Conservation (phyloP, 2,329 filamentous ascomycete genomes). For the Fusarium mundagurra region DNA sequence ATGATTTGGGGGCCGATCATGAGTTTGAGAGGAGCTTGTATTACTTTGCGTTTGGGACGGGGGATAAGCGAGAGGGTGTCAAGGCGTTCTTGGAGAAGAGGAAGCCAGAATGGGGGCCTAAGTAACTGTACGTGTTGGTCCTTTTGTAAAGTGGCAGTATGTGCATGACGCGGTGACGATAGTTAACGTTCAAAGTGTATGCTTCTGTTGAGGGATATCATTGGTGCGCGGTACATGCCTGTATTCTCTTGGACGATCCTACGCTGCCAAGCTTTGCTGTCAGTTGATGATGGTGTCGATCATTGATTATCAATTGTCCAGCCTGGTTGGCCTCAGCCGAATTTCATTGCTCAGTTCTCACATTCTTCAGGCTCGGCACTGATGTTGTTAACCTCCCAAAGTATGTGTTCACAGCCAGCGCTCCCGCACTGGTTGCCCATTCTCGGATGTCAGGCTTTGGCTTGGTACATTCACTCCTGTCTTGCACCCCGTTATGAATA, state of each 20-base stretch:
- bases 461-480: neutral
- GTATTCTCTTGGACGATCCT: neutral
- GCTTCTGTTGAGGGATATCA: neutral
- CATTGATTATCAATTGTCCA: neutral
- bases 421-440: neutral
- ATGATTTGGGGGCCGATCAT: conserved; percentile 41
- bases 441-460: too few relatives aligned
- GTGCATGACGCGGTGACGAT: neutral
- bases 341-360: neutral
- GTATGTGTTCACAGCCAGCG: too few relatives aligned
- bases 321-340: neutral
- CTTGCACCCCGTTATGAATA: neutral
- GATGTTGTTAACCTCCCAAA: neutral
- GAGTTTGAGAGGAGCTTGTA: conserved; percentile 50
- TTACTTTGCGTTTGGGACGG: conserved; percentile 49
- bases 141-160: neutral
- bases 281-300: neutral
- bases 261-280: neutral
- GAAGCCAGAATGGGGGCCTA: conserved; percentile 27
- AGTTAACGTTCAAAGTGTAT: neutral
- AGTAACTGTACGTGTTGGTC: neutral
- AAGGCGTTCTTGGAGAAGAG: conserved; percentile 46
- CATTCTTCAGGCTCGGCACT: neutral
- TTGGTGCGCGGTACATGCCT: neutral
- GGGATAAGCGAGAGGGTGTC: conserved; percentile 46